Conservation (phyloP, 2,329 filamentous ascomycete genomes). For the Tolypocladium amazonense region DNA sequence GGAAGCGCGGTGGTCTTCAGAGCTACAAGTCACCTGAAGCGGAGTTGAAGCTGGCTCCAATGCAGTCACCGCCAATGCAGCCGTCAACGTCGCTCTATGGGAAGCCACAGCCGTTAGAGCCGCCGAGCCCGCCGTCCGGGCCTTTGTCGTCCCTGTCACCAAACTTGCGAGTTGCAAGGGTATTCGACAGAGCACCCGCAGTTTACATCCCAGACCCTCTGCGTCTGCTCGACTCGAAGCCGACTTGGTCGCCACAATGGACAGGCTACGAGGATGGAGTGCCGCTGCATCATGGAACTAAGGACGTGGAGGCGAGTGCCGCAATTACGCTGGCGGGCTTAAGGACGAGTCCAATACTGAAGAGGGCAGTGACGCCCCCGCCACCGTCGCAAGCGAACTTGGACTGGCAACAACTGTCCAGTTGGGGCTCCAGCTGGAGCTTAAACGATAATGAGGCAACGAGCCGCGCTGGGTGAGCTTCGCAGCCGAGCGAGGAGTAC, state of each 20-base stretch:
- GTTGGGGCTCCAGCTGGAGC: constrained; percentile 11
- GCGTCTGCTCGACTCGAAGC: constrained; percentile 9
- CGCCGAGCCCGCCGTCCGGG: constrained; percentile 14
- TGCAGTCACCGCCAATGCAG: constrained; percentile 13
- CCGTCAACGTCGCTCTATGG: constrained; percentile 8
- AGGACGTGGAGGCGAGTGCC: constrained; percentile 2
- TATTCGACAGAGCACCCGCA: constrained; percentile 9
- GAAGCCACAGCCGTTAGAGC: constrained; percentile 18
- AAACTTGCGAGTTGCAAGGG: constrained; percentile 14
- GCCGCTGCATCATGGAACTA: constrained; percentile 1
- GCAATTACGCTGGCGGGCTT: constrained; percentile 12
- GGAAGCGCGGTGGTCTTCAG: constrained; percentile 4
- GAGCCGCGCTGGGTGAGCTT: background rate
- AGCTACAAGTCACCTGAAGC: constrained; percentile 2
- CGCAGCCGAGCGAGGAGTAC: background rate
- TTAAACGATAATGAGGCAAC: constrained; percentile 2
- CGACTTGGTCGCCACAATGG: constrained; percentile 5
- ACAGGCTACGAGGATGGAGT: background rate
- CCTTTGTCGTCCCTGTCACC: constrained; percentile 19
- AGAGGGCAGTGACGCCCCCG: background rate
- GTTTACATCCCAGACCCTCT: constrained; percentile 14
- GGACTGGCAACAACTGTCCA: constrained; percentile 7
- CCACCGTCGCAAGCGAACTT: background rate
- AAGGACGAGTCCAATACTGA: constrained; percentile 8
- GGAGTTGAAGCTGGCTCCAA: constrained; percentile 17